Base-by-base conservation (phyloP, 148 eudicot genomes). In the Simmondsia chinensis region DNA sequence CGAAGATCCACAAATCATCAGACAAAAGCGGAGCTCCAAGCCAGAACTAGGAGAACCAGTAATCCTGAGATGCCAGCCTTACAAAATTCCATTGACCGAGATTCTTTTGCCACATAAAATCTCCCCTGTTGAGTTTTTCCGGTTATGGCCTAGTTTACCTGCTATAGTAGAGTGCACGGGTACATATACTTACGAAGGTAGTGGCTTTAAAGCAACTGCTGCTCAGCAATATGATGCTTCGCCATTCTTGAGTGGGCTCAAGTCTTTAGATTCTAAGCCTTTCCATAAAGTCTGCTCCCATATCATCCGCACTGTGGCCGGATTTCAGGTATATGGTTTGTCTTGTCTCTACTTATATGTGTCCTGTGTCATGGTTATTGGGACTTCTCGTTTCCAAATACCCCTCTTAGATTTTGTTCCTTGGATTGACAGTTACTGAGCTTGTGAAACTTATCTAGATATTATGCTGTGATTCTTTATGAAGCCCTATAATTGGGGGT, bases 141-240 rank as follows among this genome's bases (percentile, higher is more conserved):
- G 97, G 23, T 57, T 89, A 39, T 89, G 97, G 97, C 97, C 97
- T 50, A 89, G 97, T 74, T 76, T 89, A 43, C 97, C 95, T 62
- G 97, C 95, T 59, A 76, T 84, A 52, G 79, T 84, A 37, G 97
- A 89, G 72, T 89, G 64, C 48, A 81, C 93, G 11, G 97, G 97
- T 38, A 80, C 93, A 22, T 89, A 89, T 43, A 78, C 82, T 35
- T 89, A 89, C 8, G 95, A 89, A 68, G 95, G 97, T 57, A 89
- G 97, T 84, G 97, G 95, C 19, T 89, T 84, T 59, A 79, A 60
- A 74, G 97, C 97, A 20, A 84, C 95, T 50, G 97, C 97, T 39
- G 97, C 97, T 7, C 88, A 89, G 70, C 97, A 89, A 68, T 84
- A 84, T 48, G 95, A 84, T 47, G 73, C 94, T 52, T 89, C 97